phyloP scores from a whole-genome alignment of 2,329 filamentous ascomycete genomes.

The Pseudomassariella vexata region DNA sequence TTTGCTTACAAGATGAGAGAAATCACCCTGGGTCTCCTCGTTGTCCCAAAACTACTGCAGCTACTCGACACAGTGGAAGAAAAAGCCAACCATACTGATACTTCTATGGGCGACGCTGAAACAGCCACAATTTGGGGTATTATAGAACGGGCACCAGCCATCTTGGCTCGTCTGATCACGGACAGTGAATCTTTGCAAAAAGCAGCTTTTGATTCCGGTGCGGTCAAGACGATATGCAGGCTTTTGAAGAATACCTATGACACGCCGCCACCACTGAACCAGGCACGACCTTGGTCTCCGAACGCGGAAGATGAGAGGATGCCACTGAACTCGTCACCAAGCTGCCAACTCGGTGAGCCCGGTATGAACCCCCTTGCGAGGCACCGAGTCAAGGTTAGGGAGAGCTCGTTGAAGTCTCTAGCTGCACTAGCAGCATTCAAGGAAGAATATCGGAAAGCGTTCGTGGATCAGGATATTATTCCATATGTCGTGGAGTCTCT shows the following conservation, averaged over 20 bases:
- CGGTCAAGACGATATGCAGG: slow-evolving; percentile 38
- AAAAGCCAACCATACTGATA: slow-evolving; percentile 30
- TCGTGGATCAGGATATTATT: slow-evolving; percentile 78
- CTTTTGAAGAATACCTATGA: slow-evolving; percentile 48
- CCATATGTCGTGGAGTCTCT: slow-evolving; percentile 81
- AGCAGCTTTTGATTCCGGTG: slow-evolving; percentile 65
- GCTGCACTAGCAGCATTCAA: slow-evolving; percentile 77
- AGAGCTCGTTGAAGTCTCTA: slow-evolving; percentile 70
- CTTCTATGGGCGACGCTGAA: slow-evolving; percentile 28
- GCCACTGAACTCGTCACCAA: slow-evolving; percentile 26
- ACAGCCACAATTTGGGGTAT: slow-evolving; percentile 29
- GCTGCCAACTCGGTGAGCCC: slow-evolving; percentile 49
- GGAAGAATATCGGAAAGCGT: slow-evolving; percentile 75
- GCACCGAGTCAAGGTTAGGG: slow-evolving; percentile 71
- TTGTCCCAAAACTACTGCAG: slow-evolving; percentile 64
- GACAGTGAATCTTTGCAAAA: slow-evolving; percentile 77
- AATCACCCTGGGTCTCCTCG: slow-evolving; percentile 56
- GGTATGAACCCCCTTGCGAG: slow-evolving; percentile 54
- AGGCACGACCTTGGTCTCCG: slow-evolving; percentile 30
- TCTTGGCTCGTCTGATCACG: slow-evolving; percentile 72
- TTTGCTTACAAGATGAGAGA: slow-evolving; percentile 61
- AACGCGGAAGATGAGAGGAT: slow-evolving; percentile 20
- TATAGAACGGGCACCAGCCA: slow-evolving; percentile 65
- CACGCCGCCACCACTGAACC: slow-evolving; percentile 27
- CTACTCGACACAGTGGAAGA: slow-evolving; percentile 52